Base-by-base conservation (phyloP, 2,329 filamentous ascomycete species). In the Macrophomina pseudophaseolina region DNA sequence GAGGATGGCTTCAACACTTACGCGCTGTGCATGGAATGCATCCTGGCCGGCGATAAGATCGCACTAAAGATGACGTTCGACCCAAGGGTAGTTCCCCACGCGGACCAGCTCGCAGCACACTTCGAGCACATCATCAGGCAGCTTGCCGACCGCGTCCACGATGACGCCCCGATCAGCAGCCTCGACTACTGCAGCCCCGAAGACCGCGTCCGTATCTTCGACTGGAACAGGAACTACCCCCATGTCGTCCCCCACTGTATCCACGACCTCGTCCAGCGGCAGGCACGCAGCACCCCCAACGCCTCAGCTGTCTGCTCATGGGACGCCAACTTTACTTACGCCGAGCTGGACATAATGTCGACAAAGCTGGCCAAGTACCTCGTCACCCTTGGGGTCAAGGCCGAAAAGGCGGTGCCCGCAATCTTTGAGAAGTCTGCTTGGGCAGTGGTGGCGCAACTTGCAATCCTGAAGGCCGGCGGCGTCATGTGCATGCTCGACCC, bases 251-350 rank as follows among this genome's bases (percentile, higher is more conserved):
- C 78, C 28, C 74, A 72, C 56, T 83, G 81, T 69, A 83, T 84
- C 76, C 84, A 85, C 68, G 80, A 42, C 18, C 72, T 84, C 65
- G 79, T 86, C 66, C 74, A 77, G 12, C 75, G 78, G 4, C 54
- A 64, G 42, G 56, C 35, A 0, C 42, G 40, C 8, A 53, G 30
- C 62, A 32, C 18, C 16, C 82, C 83, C 2, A 70, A 76, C n/a
- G 75, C 76, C 18, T 68, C 78, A 4, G 83, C 83, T 30, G 78
- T 85, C 16, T 73, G 82, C 66, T 83, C 83, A 0, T 85, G 82
- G 82, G 84, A 85, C 67, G 83, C 83, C 42, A 72, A 73, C 66
- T 78, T 84, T 64, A 83, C 81, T 2, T 86, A 85, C 68, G 64
- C 72, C 46, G 78, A 84, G 64, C 74, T 85, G 3, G 81, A 84